Evolutionary conservation across 2,329 filamentous ascomycete genomes (phyloP).

Genomic region (Herpomyces periplanetae): DNA sequence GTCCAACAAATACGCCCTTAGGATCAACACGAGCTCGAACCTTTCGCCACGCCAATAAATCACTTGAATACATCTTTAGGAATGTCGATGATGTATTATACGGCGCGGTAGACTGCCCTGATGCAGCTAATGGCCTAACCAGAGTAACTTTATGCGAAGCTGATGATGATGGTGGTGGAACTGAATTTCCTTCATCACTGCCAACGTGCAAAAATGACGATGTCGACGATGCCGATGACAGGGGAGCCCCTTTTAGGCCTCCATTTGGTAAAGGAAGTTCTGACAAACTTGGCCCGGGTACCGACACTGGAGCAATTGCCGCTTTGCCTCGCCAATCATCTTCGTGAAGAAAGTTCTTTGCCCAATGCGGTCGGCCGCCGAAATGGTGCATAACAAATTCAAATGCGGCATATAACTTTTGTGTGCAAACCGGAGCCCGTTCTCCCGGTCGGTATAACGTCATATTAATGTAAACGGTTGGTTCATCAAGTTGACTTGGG

Average conservation of each 20-base stretch:
- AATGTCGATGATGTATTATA: too few relatives aligned
- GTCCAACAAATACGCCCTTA: constrained; percentile 51
- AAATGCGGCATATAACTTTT: constrained; percentile 52
- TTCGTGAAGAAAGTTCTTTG: constrained; percentile 62
- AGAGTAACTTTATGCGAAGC: too few relatives aligned
- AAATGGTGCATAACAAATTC: constrained; percentile 64
- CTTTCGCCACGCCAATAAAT: constrained; percentile 22
- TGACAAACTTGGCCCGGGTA: too few relatives aligned
- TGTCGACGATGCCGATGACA: too few relatives aligned
- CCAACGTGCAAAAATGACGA: too few relatives aligned
- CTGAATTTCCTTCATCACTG: constrained; percentile 15
- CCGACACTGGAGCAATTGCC: too few relatives aligned
- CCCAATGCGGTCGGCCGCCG: constrained; percentile 53
- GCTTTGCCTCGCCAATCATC: too few relatives aligned
- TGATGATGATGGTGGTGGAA: too few relatives aligned
- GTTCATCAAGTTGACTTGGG: constrained; percentile 22
- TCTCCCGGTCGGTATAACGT: constrained; percentile 53
- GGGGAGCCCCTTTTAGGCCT: too few relatives aligned
- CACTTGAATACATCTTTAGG: constrained; percentile 23
- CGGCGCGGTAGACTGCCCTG: too few relatives aligned
- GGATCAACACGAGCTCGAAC: constrained; percentile 31
- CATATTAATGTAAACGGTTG: constrained; percentile 57
- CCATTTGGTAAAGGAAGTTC: too few relatives aligned
- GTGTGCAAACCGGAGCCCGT: constrained; percentile 30
- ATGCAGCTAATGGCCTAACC: too few relatives aligned